Conservation (phyloP, 805 yeast species). For the Candida schatavii region DNA sequence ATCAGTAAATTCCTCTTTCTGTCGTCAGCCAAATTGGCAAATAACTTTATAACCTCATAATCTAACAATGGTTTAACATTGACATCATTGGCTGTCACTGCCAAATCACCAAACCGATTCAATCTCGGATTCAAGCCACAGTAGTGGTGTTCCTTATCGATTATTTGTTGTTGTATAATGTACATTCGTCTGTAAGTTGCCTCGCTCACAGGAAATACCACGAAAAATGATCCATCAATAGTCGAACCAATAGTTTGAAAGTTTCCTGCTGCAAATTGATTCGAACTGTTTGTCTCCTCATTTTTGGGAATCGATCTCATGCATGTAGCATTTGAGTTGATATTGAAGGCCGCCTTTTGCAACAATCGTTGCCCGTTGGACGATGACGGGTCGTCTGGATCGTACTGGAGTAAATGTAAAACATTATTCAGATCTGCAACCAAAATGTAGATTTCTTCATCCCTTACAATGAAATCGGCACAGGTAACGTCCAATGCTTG, state of each 20-base stretch:
- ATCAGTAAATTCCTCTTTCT: conserved; percentile 51
- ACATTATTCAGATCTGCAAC: conserved; percentile 66
- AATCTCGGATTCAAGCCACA: conserved; percentile 81
- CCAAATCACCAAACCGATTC: conserved; percentile 51
- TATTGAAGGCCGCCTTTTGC: conserved; percentile 65
- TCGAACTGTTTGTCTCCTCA: conserved; percentile 23
- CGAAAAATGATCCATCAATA: conserved; percentile 75
- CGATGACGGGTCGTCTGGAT: conserved; percentile 88
- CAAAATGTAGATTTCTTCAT: conserved; percentile 64
- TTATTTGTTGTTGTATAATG: conserved; percentile 81
- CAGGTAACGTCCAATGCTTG: conserved; percentile 59
- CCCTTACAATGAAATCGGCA: conserved; percentile 74
- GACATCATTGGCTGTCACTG: conserved; percentile 30
- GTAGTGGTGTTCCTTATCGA: conserved; percentile 68
- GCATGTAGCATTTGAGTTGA: conserved; percentile 59
- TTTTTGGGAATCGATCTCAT: conserved; percentile 45
- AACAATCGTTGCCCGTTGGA: conserved; percentile 74
- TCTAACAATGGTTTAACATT: conserved; percentile 65
- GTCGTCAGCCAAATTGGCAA: conserved; percentile 54
- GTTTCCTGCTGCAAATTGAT: conserved; percentile 21
- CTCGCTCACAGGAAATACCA: conserved; percentile 74
- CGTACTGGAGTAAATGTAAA: conserved; percentile 76
- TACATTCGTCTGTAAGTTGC: conserved; percentile 74
- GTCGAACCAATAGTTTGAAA: conserved; percentile 70
- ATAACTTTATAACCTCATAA: conserved; percentile 52